These are phyloP conservation scores for Brassica carinata DNA, from an alignment of 345 rosid genomes.

Conservation along the genomic window DNA sequence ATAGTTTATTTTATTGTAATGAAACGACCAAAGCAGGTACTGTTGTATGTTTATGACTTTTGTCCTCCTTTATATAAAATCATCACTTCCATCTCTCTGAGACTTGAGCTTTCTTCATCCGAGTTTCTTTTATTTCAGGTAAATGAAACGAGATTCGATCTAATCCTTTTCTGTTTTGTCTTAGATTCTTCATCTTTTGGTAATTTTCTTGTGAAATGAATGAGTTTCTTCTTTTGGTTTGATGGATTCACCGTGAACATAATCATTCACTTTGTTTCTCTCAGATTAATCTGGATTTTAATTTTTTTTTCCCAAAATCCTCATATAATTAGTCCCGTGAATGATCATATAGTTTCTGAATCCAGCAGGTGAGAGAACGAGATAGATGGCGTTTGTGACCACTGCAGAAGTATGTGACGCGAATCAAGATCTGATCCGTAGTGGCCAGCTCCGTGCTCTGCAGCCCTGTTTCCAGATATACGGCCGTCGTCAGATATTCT, in stretches of 20 bases:
- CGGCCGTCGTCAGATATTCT: conserved; percentile 76
- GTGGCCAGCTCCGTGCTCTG: conserved; percentile 81
- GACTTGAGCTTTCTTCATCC: conserved; percentile 5
- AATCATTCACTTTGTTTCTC: background rate
- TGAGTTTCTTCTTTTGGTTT: too few relatives aligned
- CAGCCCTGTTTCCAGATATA: conserved; percentile 75
- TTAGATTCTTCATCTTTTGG: background rate
- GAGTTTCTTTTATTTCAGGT: conserved; percentile 27
- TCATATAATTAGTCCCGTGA: background rate
- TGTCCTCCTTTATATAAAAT: background rate
- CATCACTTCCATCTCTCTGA: conserved; percentile 13
- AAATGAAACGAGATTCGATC: conserved; percentile 18
- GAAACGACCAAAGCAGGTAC: conserved; percentile 3
- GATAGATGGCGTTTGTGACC: conserved; percentile 72
- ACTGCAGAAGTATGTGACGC: conserved; percentile 90
- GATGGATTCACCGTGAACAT: too few relatives aligned
- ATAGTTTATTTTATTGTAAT: conserved; percentile 4
- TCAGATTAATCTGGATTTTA: background rate
- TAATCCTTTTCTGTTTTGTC: background rate
- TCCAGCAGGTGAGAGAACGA: conserved; percentile 13
- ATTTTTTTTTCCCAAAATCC: background rate
- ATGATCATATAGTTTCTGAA: conserved; percentile 11
- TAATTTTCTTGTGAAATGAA: background rate
- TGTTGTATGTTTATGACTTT: conserved; percentile 6
- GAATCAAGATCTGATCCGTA: conserved; percentile 68